These are phyloP conservation scores for Melampsora americana DNA, from an alignment of 1,284 basidiomycete genomes.

Conservation along the genomic window DNA sequence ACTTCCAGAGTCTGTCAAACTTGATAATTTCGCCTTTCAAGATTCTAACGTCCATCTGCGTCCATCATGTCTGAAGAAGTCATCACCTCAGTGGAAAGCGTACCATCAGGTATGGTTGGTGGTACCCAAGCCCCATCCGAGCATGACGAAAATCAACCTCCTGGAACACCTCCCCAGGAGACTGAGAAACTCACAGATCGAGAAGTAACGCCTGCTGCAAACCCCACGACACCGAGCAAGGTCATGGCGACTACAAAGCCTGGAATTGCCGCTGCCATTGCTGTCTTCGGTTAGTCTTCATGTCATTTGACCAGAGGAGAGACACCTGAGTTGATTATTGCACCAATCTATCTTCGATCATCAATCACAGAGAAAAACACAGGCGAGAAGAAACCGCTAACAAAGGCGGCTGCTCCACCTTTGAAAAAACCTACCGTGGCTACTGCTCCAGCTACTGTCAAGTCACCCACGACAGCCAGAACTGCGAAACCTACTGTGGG, in stretches of 20 bases:
- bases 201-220: not conserved
- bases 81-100: not conserved
- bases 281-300: not conserved
- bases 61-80: not conserved
- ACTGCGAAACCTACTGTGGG: not conserved
- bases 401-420: constrained; percentile 11
- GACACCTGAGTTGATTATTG: not conserved
- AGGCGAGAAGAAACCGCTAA: constrained; percentile 12
- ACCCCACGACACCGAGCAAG: not conserved
- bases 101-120: not conserved
- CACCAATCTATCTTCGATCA: not conserved
- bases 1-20: too few species aligned
- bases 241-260: not conserved
- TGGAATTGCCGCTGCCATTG: not conserved
- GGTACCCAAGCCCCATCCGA: not conserved
- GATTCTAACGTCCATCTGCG: too few species aligned
- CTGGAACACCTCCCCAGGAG: not conserved
- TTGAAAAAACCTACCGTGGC: constrained; percentile 1
- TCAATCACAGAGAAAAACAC: constrained; percentile 11
- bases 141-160: not conserved
- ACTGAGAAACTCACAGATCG: not conserved
- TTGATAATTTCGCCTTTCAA: too few species aligned
- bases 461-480: not conserved
- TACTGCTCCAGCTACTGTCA: not conserved
- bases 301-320: not conserved